Evolutionary conservation across 2,329 filamentous ascomycete genomes (phyloP).

Genomic region (Stagonosporopsis rhizophila): DNA sequence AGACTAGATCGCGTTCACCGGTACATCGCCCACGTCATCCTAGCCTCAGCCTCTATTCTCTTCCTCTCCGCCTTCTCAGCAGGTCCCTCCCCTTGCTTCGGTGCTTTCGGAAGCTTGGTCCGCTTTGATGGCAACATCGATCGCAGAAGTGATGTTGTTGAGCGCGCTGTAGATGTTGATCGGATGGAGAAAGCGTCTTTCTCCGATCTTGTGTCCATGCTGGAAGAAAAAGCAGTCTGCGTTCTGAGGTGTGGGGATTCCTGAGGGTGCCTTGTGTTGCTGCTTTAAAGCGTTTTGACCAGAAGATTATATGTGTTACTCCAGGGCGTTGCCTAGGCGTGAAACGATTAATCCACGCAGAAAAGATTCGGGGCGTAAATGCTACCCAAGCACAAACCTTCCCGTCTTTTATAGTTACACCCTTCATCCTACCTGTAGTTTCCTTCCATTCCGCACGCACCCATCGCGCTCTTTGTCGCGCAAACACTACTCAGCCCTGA

Average conservation of each 20-base stretch:
- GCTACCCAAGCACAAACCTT: too few relatives aligned
- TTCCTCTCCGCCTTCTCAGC: slow-evolving; percentile 22
- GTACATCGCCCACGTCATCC: slow-evolving; percentile 18
- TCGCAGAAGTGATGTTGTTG: slow-evolving; percentile 33
- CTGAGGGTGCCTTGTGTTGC: neutral
- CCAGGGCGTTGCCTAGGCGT: too few relatives aligned
- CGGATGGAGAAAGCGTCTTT: slow-evolving; percentile 27
- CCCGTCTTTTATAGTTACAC: too few relatives aligned
- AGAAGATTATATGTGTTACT: too few relatives aligned
- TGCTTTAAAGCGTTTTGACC: neutral
- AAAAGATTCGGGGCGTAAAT: too few relatives aligned
- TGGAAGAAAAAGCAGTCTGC: slow-evolving; percentile 3
- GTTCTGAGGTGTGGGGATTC: slow-evolving; percentile 7
- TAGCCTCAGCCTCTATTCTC: slow-evolving; percentile 27
- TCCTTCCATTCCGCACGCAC: neutral
- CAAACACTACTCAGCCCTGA: slow-evolving; percentile 1
- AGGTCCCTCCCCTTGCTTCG: slow-evolving; percentile 11
- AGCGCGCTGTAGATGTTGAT: slow-evolving; percentile 35
- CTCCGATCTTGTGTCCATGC: slow-evolving; percentile 4
- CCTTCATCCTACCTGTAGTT: neutral
- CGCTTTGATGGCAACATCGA: slow-evolving; percentile 28
- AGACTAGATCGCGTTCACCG: neutral
- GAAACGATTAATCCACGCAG: too few relatives aligned
- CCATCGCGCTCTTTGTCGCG: neutral
- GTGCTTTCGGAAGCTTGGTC: slow-evolving; percentile 3